Percentiles rank a stretch among this genome's conserved stretches.
These are phyloP conservation scores for Kingdonia uniflora DNA, from an alignment of 164 flowering plant species.

Conservation along the genomic window DNA sequence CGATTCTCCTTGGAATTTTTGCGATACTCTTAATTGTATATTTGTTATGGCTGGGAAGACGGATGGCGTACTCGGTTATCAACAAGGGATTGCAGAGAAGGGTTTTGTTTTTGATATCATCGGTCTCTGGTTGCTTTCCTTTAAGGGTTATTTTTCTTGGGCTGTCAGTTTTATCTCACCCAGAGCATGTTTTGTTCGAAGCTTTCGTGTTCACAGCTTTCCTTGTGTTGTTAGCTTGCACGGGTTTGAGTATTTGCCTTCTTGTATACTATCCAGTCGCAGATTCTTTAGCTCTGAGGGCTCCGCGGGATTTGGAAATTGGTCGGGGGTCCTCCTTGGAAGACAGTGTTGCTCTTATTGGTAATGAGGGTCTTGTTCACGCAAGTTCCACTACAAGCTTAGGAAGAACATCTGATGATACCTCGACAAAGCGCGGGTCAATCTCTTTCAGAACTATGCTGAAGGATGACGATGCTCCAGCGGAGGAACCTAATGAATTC, in stretches of 20 bases:
- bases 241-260: slow-evolving; percentile 54
- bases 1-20: slow-evolving; percentile 64
- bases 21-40: slow-evolving; percentile 42
- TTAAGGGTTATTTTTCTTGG: slow-evolving; percentile 78
- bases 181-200: slow-evolving; percentile 54
- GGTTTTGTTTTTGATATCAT: slow-evolving; percentile 56
- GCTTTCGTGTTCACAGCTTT: slow-evolving; percentile 65
- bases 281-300: slow-evolving; percentile 67
- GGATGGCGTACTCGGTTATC: slow-evolving; percentile 59
- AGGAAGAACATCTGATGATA: slow-evolving; percentile 46
- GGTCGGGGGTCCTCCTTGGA: slow-evolving; percentile 31
- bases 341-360: slow-evolving; percentile 45
- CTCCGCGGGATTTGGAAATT: slow-evolving; percentile 39
- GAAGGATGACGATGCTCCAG: slow-evolving; percentile 35
- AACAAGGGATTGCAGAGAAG: slow-evolving; percentile 80
- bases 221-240: slow-evolving; percentile 58
- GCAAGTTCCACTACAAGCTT: slow-evolving; percentile 30
- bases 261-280: slow-evolving; percentile 85
- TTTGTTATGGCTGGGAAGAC: slow-evolving; percentile 68
- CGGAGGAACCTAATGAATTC: slow-evolving; percentile 25
- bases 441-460: slow-evolving; percentile 65
- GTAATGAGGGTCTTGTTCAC: slow-evolving; percentile 46
- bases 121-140: slow-evolving; percentile 63
- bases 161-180: slow-evolving; percentile 56
- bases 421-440: slow-evolving; percentile 64